Evolutionary conservation across 2,329 filamentous ascomycete species (phyloP), one percentile per base, ranked within the genome.

Genomic region (Botryosphaeria dothidea): DNA sequence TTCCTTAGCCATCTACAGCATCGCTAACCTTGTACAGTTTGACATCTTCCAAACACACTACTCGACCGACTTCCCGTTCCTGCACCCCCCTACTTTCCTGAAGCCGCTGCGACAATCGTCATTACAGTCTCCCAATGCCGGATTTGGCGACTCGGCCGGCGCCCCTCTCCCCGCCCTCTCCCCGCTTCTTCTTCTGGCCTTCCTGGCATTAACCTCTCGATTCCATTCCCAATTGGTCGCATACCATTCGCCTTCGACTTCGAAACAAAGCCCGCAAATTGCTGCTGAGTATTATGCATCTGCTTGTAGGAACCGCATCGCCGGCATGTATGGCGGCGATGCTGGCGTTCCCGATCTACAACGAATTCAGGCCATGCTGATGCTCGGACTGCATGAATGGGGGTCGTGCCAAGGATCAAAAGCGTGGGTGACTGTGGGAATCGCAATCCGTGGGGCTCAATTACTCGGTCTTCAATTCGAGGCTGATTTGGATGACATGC

Each of bases 301-400:
- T 9, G 84, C 85, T 7, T 82, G 90, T 13, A 81, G 81, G 66
- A 79, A 82, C 77, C 68, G 82, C 74, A 68, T 87, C 81, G 29
- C 79, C 83, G 48, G 84, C 79, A 34, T 81, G 78, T 49, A 73
- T 81, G 69, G 82, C 78, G 69, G 81, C 75, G 54, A 80, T 78
- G 54, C 82, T 17, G 77, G 77, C 3, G 68, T 86, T 69, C 83
- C 85, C 4, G 86, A 85, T 1, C 79, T 91, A 3, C 86, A 90
- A 66, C 83, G 86, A 17, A 86, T 88, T 0, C 89, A 92, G 68
- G 87, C 88, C 0, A 83, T 88, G 51, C 80, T 92, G 9, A 91
- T 92, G 88, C 80, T 92, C 7, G 87, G 85, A 1, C 79, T 91
- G 11, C 90, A 92, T 67, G 88, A 92, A 68, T 92, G 89, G 89